phyloP scores from a whole-genome alignment of 805 yeast species.

The Hemisphaericaspora nanyangensis region DNA sequence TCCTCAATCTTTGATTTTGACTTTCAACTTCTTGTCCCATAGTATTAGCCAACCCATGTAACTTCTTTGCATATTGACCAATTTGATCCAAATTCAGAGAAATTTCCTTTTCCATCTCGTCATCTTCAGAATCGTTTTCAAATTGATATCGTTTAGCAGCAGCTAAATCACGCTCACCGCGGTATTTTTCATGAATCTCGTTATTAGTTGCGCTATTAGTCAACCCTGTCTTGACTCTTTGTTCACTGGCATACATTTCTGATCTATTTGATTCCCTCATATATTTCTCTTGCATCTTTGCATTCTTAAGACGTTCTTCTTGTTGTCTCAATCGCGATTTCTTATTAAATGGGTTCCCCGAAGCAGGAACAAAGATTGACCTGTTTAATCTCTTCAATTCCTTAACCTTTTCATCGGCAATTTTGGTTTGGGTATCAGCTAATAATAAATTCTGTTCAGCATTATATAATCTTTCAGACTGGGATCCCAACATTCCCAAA shows the following conservation, averaged over 20 bases:
- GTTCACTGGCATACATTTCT: conserved; percentile 60
- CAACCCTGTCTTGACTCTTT: conserved; percentile 62
- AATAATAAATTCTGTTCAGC: conserved; percentile 74
- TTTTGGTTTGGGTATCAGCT: conserved; percentile 75
- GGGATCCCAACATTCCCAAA: conserved; percentile 90
- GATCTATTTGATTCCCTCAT: conserved; percentile 58
- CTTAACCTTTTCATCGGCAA: conserved; percentile 78
- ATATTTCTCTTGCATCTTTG: conserved; percentile 58
- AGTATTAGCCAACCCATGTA: conserved; percentile 67
- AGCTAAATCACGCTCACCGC: conserved; percentile 47
- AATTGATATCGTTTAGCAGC: conserved; percentile 72
- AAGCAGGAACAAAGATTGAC: conserved; percentile 73
- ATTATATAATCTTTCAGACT: conserved; percentile 77
- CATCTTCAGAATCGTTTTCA: conserved; percentile 90
- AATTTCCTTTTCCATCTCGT: conserved; percentile 84
- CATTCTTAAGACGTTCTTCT: conserved; percentile 64
- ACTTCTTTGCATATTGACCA: conserved; percentile 59
- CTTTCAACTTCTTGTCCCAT: conserved; percentile 74
- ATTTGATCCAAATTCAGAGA: conserved; percentile 81
- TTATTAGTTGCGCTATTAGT: conserved; percentile 34
- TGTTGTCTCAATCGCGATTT: conserved; percentile 68
- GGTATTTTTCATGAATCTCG: conserved; percentile 44
- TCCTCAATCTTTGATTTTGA: conserved; percentile 70
- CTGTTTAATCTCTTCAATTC: conserved; percentile 79
- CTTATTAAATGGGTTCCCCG: conserved; percentile 80